A percentile compares a stretch with the other conserved stretches of the same genome.
phyloP scores from a whole-genome alignment of 768 basidiomycete genomes.

The Podaxis pistillaris region DNA sequence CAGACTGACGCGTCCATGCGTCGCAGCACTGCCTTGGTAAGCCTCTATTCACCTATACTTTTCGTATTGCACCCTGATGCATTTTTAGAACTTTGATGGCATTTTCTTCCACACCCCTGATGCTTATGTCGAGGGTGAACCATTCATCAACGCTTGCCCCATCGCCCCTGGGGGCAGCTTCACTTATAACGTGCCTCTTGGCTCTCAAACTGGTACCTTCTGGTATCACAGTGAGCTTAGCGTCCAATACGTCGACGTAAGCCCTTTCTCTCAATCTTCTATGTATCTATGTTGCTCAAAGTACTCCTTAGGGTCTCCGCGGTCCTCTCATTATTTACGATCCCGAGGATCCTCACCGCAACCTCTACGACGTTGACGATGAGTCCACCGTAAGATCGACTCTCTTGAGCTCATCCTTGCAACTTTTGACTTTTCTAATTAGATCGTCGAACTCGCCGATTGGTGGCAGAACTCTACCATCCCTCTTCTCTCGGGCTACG shows the following conservation, averaged over 20 bases:
- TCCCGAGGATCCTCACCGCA: conserved; percentile 27
- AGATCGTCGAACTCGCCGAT: conserved; percentile 32
- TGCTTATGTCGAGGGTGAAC: conserved; percentile 13
- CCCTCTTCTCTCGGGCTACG: conserved; percentile 28
- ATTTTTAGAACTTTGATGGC: conserved; percentile 41
- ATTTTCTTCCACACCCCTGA: conserved; percentile 23
- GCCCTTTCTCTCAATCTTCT: background rate
- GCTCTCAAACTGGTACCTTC: conserved; percentile 25
- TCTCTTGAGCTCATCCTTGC: conserved; percentile 15
- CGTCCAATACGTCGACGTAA: conserved; percentile 11
- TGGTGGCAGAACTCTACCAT: conserved; percentile 38
- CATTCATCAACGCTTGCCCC: conserved; percentile 46
- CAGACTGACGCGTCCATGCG: conserved; percentile 50
- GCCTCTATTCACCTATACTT: background rate
- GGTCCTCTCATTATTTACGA: conserved; percentile 39
- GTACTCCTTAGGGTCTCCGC: conserved; percentile 36
- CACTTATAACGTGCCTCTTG: conserved; percentile 34
- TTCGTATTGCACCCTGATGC: background rate
- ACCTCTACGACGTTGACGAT: conserved; percentile 17
- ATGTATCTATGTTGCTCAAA: background rate
- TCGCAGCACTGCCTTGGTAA: conserved; percentile 20
- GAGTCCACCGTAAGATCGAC: background rate
- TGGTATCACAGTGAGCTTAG: conserved; percentile 23
- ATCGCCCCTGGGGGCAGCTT: conserved; percentile 40
- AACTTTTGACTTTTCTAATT: conserved; percentile 20